Evolutionary conservation across 208 protist species (phyloP), one percentile per base, ranked within the genome.

Genomic region (Leishmania arabica): DNA sequence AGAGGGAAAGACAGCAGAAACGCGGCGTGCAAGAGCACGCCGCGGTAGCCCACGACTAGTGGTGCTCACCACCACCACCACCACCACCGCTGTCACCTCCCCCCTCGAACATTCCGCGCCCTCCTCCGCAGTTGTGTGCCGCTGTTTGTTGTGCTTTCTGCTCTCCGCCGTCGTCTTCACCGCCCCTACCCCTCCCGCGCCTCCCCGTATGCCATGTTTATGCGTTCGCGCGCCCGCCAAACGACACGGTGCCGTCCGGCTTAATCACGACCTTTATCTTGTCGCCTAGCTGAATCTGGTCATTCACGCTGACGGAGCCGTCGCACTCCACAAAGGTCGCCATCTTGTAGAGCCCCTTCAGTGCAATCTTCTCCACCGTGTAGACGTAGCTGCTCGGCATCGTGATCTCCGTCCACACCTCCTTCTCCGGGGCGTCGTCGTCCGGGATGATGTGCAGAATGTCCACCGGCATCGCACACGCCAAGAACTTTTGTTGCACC

Each of bases 301-400:
- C 95, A 68, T 93, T 98, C 49, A 98, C 93, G 74, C 92, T 93
- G 27, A 98, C 82, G 24, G 88, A 85, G 7, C 95, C 95, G 74
- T 98, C 95, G 79, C 95, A 98, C 89, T 98, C 95, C 42, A 84
- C 88, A 77, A 98, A 89, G 40, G 93, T 82, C 1, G 95, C 93
- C 92, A 96, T 96, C 78, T 93, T 91, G 85, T 98, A 98, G 68
- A 96, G 81, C n/a, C 93, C 93, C 70, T 96, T 95, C 76, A 96
- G 76, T 21, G 85, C 86, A 27, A 98, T 87, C 80, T 95, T 95
- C 78, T 98, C 95, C 62, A 98, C 95, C 7, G 93, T 95, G 81
- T 96, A 98, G 40, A 83, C 79, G 86, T 96, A 96, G 85, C 92
- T 96, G 77, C 84, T 95, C 45, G 95, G 95, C 89, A 98, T 94